phyloP scores from a whole-genome alignment of 2,329 filamentous ascomycete species.

The Colletotrichum paranaense region DNA sequence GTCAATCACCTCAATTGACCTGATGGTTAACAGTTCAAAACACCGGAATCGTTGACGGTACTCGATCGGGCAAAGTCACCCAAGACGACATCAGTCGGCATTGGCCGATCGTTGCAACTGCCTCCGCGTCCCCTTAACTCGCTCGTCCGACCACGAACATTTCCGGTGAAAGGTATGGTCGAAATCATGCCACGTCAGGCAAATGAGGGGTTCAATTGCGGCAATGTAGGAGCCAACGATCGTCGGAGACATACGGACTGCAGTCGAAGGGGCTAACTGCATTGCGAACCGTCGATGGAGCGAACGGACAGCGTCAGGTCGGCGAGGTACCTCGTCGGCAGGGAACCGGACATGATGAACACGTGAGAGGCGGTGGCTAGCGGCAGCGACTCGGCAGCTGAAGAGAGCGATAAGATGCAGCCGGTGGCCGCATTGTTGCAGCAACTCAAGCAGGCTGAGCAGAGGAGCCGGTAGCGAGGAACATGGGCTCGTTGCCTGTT shows the following conservation, averaged over 20 bases:
- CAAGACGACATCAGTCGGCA: not conserved
- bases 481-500: not conserved
- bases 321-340: constrained; percentile 12
- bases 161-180: constrained; percentile 35
- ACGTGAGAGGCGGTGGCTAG: constrained; percentile 17
- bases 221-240: not conserved
- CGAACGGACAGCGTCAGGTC: not conserved
- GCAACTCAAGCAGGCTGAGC: constrained; percentile 23
- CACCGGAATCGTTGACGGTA: not conserved
- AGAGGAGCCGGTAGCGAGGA: not conserved
- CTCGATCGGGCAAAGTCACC: constrained; percentile 2
- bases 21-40: not conserved
- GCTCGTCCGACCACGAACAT: constrained; percentile 7
- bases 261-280: constrained; percentile 14
- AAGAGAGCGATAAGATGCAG: constrained; percentile 22
- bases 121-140: not conserved
- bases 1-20: not conserved
- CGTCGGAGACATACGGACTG: constrained; percentile 2
- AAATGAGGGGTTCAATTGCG: not conserved
- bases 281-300: constrained; percentile 11
- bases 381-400: constrained; percentile 1
- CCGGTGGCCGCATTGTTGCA: constrained; percentile 21
- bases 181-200: constrained; percentile 31
- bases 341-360: constrained; percentile 8
- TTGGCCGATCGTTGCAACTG: not conserved